Base-by-base conservation (phyloP, 1,284 basidiomycete species). In the Rhodotorula sp. region DNA sequence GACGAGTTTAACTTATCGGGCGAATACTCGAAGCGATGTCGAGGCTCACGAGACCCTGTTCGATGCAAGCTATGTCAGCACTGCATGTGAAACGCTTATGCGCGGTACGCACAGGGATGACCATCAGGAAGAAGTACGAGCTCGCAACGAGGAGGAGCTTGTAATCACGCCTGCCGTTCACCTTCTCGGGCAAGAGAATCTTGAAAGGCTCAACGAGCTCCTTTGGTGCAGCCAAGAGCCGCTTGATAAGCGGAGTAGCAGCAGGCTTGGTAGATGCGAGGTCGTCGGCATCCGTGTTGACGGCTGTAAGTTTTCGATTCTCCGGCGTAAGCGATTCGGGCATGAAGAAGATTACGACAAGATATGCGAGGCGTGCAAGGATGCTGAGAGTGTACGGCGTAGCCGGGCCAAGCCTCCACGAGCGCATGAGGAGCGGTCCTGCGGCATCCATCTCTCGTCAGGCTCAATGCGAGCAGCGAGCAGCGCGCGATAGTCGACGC, bases 301-400 rank as follows among this genome's bases (percentile, higher is more conserved):
- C 16, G 40, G 40, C 40, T 13, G 40, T 10, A 44, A 44, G 40
- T 6, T 47, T 57, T 20, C 47, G 54, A 0, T 50, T n/a, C 7
- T 46, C 48, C 4, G 46, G 59, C 10, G 61, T 52, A 26, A 73
- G 64, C 1, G 70, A 70, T 22, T 75, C 73, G 28, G 71, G 73
- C 59, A 75, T 50, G 63, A 73, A 34, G 4, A 66, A 53, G 28
- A 71, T 7, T 16, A 46, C 1, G 22, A 59, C n/a, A 30, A 68
- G 54, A 22, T 55, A 59, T 30, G 54, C 11, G 7, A 61, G 6
- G 3, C 59, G 54, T 16, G 24, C 31, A 34, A 63, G 1, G 4
- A 65, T 6, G n/a, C 51, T 58, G 31, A 28, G 31, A 48, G 53
- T 44, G 52, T 72, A 67, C 0, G 69, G 69, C 0, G 53, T 26